Evolutionary conservation across 371 early-diverging fungal genomes (phyloP).

Genomic region (Mortierella sp.): DNA sequence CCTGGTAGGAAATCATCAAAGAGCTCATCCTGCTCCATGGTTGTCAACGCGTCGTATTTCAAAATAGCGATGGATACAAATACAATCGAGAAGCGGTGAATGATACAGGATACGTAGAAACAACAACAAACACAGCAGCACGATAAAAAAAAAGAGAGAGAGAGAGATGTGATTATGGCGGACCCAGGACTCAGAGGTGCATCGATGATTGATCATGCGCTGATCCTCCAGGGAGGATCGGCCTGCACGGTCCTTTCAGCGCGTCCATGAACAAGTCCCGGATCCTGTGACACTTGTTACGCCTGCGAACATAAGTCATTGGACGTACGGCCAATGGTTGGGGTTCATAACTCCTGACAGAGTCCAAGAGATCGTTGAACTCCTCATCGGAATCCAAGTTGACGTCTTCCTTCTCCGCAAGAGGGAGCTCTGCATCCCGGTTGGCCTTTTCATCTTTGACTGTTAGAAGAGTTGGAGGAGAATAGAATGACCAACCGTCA

Average conservation of each 20-base stretch:
- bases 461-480: neutral
- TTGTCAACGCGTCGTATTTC: no score
- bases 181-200: constrained; percentile 30
- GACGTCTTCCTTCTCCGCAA: constrained; percentile 55
- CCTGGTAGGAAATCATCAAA: no score
- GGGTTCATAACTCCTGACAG: constrained; percentile 63
- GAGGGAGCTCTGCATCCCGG: constrained; percentile 34
- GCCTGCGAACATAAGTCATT: constrained; percentile 63
- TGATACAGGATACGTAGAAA: no score
- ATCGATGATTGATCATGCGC: constrained; percentile 37
- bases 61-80: no score
- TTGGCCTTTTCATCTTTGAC: constrained; percentile 45
- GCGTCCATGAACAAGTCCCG: constrained; percentile 77
- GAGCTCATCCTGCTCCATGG: no score
- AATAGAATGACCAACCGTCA: no score
- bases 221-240: constrained; percentile 39
- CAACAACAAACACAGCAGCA: no score
- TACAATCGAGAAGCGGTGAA: no score
- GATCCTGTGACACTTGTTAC: constrained; percentile 69
- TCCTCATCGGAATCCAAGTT: constrained; percentile 75
- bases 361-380: constrained; percentile 66
- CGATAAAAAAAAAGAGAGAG: no score
- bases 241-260: constrained; percentile 56
- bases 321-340: constrained; percentile 68
- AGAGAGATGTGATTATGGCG: no score